These are phyloP conservation scores for Cercospora sojina DNA, from an alignment of 2,329 filamentous ascomycete species.

Conservation along the genomic window DNA sequence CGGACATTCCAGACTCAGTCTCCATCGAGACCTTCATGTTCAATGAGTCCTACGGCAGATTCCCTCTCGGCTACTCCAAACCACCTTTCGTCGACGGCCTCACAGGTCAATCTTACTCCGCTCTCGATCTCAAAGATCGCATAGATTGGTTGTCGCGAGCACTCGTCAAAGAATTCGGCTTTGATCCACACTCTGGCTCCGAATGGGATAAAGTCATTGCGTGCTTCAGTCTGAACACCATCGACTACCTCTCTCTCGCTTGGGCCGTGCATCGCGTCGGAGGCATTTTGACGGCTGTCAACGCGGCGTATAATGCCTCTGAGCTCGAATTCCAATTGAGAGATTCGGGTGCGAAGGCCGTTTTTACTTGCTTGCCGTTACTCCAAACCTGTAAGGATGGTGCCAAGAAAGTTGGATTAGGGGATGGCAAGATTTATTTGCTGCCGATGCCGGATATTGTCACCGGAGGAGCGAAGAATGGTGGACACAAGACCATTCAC, in stretches of 20 bases:
- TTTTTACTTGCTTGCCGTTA: slow-evolving; percentile 71
- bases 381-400: slow-evolving; percentile 64
- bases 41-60: slow-evolving; percentile 67
- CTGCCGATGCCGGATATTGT: slow-evolving; percentile 63
- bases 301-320: slow-evolving; percentile 67
- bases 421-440: slow-evolving; percentile 65
- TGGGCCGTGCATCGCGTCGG: slow-evolving; percentile 73
- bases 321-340: slow-evolving; percentile 72
- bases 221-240: slow-evolving; percentile 79
- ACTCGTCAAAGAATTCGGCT: slow-evolving; percentile 68
- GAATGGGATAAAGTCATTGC: slow-evolving; percentile 81
- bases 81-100: slow-evolving; percentile 77
- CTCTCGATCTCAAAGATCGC: slow-evolving; percentile 62
- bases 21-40: slow-evolving; percentile 75
- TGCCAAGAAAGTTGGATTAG: slow-evolving; percentile 62
- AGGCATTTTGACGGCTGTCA: slow-evolving; percentile 73
- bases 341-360: slow-evolving; percentile 64
- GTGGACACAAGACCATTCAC: slow-evolving; percentile 63
- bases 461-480: slow-evolving; percentile 49
- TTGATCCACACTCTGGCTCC: slow-evolving; percentile 65
- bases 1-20: slow-evolving; percentile 71
- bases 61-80: slow-evolving; percentile 60
- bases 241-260: slow-evolving; percentile 71
- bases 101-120: slow-evolving; percentile 63
- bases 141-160: slow-evolving; percentile 67